phyloP scores from a whole-genome alignment of 208 protist species.

The Spongospora subterranea region DNA sequence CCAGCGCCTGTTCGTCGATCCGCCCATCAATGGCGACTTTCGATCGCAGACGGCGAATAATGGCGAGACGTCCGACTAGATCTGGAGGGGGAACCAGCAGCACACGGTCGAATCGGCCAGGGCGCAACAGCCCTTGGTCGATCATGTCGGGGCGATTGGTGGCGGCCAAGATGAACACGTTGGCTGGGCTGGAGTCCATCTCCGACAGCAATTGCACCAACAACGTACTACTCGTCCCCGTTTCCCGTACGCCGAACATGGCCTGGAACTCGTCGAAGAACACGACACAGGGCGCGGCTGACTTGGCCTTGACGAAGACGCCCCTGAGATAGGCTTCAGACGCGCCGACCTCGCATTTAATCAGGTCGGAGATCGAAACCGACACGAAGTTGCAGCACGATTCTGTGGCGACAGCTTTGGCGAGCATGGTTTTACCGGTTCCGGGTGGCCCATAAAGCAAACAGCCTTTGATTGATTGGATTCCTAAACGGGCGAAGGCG shows the following conservation, averaged over 20 bases:
- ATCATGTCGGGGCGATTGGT: conserved; percentile 96
- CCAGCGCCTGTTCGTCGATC: conserved; percentile 2
- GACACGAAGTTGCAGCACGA: neutral
- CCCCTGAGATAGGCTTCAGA: conserved; percentile 54
- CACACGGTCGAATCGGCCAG: conserved; percentile 93
- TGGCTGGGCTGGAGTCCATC: conserved; percentile 93
- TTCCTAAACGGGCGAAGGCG: conserved; percentile 23
- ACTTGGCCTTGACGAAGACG: conserved; percentile 41
- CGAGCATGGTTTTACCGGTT: conserved; percentile 54
- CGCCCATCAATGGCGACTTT: neutral
- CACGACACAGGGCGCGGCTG: conserved; percentile 63
- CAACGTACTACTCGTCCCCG: neutral
- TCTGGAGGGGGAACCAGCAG: conserved; percentile 85
- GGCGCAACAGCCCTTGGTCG: conserved; percentile 92
- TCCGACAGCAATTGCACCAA: conserved; percentile 96
- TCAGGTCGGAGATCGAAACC: conserved; percentile 40
- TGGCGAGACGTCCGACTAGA: conserved; percentile 87
- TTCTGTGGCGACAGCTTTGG: conserved; percentile 46
- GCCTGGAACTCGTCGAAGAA: conserved; percentile 70
- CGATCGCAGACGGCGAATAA: conserved; percentile 75
- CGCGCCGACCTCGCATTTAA: conserved; percentile 58
- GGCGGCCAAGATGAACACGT: conserved; percentile 94
- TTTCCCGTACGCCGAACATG: neutral
- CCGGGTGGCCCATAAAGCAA: conserved; percentile 56
- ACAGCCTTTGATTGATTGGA: neutral